Evolutionary conservation across 495 filamentous ascomycete genomes (phyloP).

Genomic region (Aspergillus bridgeri): DNA sequence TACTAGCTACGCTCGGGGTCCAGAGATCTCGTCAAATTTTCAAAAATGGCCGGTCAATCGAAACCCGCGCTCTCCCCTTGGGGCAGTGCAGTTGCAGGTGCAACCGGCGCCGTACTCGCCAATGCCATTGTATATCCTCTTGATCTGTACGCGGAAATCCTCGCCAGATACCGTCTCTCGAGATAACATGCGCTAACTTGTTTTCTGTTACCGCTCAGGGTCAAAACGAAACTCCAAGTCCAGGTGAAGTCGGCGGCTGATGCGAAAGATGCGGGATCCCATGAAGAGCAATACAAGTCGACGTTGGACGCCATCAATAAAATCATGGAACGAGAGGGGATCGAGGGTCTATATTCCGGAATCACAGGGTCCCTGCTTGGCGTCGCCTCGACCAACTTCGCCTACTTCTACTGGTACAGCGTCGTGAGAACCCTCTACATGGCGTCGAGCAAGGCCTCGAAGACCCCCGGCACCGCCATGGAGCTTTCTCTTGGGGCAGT

Average conservation of each 20-base stretch:
- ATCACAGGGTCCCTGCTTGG: slow-evolving; percentile 83
- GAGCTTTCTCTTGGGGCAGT: slow-evolving; percentile 86
- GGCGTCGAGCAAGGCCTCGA: slow-evolving; percentile 56
- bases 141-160: slow-evolving; percentile 70
- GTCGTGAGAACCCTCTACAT: slow-evolving; percentile 80
- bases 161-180: background rate
- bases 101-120: slow-evolving; percentile 88
- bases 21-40: background rate
- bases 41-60: slow-evolving; percentile 72
- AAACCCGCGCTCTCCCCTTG: slow-evolving; percentile 85
- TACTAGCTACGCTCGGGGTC: background rate
- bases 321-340: slow-evolving; percentile 78
- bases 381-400: slow-evolving; percentile 96
- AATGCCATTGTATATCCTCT: slow-evolving; percentile 96
- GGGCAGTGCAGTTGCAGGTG: slow-evolving; percentile 89
- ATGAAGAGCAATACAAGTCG: slow-evolving; percentile 72
- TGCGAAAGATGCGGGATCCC: slow-evolving; percentile 24
- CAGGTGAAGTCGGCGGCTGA: slow-evolving; percentile 66
- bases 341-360: slow-evolving; percentile 82
- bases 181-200: slow-evolving; percentile 3
- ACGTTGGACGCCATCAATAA: slow-evolving; percentile 84
- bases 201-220: slow-evolving; percentile 45
- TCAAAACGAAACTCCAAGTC: slow-evolving; percentile 96
- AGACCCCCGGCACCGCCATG: slow-evolving; percentile 72
- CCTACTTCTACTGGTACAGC: slow-evolving; percentile 99